phyloP scores from a whole-genome alignment of 1,139 yeast genomes.

The Lodderomyces oxycetoniae region DNA sequence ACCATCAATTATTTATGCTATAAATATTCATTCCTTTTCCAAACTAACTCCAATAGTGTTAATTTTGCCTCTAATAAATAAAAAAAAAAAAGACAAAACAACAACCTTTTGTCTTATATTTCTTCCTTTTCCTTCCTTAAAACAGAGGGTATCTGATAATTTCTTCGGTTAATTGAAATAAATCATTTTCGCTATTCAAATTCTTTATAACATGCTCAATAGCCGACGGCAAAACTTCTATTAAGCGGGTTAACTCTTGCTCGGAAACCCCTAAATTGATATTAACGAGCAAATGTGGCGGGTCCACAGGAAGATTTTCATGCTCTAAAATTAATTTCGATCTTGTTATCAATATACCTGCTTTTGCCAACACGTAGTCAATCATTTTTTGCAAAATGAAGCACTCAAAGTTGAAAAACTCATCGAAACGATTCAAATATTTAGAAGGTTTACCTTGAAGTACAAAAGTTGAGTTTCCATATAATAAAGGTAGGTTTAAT shows the following conservation, averaged over 20 bases:
- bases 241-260: conserved; percentile 43
- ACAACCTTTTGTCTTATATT: not conserved
- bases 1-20: too few relatives aligned
- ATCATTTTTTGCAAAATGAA: conserved; percentile 60
- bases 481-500: conserved; percentile 43
- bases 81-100: not conserved
- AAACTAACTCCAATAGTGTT: too few relatives aligned
- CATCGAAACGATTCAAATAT: conserved; percentile 32
- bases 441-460: conserved; percentile 37
- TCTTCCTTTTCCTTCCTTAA: not conserved
- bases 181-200: conserved; percentile 17
- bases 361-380: conserved; percentile 45
- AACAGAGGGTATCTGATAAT: conserved; percentile 14
- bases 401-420: conserved; percentile 54
- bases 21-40: too few relatives aligned
- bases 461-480: conserved; percentile 41
- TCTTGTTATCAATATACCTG: conserved; percentile 62
- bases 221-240: conserved; percentile 16
- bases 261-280: conserved; percentile 51
- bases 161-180: conserved; percentile 19
- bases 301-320: conserved; percentile 67
- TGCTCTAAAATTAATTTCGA: conserved; percentile 66
- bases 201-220: conserved; percentile 17
- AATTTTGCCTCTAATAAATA: not conserved
- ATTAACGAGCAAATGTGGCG: conserved; percentile 64